Evolutionary conservation across 768 basidiomycete species (phyloP), one percentile per base, ranked within the genome.

Genomic region (Leccinum subgranulosum): DNA sequence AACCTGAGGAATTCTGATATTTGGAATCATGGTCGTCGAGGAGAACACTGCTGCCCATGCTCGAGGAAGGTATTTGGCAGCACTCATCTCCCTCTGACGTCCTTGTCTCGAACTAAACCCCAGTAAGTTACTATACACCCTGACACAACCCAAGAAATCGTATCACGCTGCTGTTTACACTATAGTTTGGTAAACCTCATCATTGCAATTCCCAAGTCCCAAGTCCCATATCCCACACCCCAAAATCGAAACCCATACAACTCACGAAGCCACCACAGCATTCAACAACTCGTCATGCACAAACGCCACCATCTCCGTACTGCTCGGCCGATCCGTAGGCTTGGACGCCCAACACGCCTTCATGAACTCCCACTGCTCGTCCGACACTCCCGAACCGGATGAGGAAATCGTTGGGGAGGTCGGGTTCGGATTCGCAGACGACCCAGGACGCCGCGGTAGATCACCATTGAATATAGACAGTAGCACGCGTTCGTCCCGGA

Each of bases 291-390:
- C 59, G 11, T 61, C 56, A 5, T 55, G 56, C 19, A 61, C 61
- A 19, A 71, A 71, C 3, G n/a, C 10, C 3, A 62, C 54, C 36
- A 76, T 67, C 28, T 73, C 71, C 21, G 46, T 50, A 31, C 64
- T 63, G 21, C 63, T 62, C 8, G 78, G 78, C 41, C 80, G 67
- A 54, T 53, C 64, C 61, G 19, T 7, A 64, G 55, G 39, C 14
- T 68, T 69, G 34, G 68, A 73, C 3, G 63, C 68, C 68, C 69
- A 71, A 51, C 70, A 69, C 17, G 3, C 6, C 34, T 53, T 57
- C 57, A 72, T 63, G 27, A 69, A 67, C 0, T 36, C 8, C 69
- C 69, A 72, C n/a, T 59, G 65, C 12, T 53, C 56, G 34, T 69
- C 65, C 19, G 51, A 50, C 11, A 69, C 39, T n/a, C 9, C 0